These are phyloP conservation scores for Trichoderma erinaceum DNA, from an alignment of 495 filamentous ascomycete genomes.

Conservation along the genomic window DNA sequence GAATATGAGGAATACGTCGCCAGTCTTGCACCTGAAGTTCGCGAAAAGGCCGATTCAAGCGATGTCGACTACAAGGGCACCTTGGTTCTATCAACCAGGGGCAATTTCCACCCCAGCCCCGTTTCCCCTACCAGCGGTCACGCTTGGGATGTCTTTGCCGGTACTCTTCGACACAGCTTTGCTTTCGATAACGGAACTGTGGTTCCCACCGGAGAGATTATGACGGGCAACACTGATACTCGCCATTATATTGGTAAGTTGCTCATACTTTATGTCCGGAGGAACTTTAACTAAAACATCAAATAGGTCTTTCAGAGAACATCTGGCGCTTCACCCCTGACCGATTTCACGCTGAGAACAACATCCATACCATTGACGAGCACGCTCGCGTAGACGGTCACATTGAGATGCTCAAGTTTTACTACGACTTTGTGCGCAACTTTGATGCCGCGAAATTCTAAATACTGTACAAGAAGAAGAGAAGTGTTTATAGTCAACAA, in stretches of 20 bases:
- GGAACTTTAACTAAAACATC: slow-evolving; percentile 14
- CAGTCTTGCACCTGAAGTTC: slow-evolving; percentile 40
- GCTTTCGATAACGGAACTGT: slow-evolving; percentile 57
- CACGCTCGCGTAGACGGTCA: slow-evolving; percentile 51
- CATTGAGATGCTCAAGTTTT: slow-evolving; percentile 53
- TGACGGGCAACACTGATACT: slow-evolving; percentile 74
- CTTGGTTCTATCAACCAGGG: neutral
- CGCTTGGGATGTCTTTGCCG: slow-evolving; percentile 47
- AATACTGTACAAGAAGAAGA: neutral
- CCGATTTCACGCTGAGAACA: slow-evolving; percentile 42
- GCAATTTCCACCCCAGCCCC: slow-evolving; percentile 51
- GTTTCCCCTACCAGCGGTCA: slow-evolving; percentile 52
- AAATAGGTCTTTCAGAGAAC: slow-evolving; percentile 26
- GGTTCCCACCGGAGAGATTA: slow-evolving; percentile 60
- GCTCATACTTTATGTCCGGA: neutral
- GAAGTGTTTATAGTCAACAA: neutral
- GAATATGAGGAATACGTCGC: slow-evolving; percentile 33
- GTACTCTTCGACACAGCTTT: slow-evolving; percentile 43
- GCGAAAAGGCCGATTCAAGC: slow-evolving; percentile 18
- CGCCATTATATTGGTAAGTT: slow-evolving; percentile 55
- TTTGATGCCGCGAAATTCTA: slow-evolving; percentile 36
- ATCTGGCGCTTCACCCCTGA: slow-evolving; percentile 58
- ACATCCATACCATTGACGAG: slow-evolving; percentile 61
- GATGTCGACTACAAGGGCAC: slow-evolving; percentile 14
- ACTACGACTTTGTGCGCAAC: slow-evolving; percentile 44